Evolutionary conservation across 75 land plant genomes (phyloP).

Genomic region (Adiantum capillusveneris): DNA sequence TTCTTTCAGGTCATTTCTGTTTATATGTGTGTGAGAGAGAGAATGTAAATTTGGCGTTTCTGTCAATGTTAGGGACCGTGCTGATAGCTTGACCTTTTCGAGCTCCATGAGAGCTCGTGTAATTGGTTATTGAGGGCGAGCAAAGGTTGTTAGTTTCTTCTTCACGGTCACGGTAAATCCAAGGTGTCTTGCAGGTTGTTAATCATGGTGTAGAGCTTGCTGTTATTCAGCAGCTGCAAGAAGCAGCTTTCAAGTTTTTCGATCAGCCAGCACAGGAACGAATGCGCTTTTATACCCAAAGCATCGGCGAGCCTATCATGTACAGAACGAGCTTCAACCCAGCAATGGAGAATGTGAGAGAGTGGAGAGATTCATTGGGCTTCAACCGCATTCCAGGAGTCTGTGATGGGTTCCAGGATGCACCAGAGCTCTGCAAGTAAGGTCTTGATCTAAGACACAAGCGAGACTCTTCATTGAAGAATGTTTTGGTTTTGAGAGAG

Average conservation of each 20-base stretch:
- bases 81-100: too few species aligned
- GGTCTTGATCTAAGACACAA: too few species aligned
- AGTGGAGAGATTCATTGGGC: not conserved
- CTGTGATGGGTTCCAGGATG: not conserved
- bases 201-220: not conserved
- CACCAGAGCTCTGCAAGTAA: not conserved
- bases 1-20: conserved; percentile 20
- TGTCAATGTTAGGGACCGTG: too few species aligned
- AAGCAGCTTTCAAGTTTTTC: not conserved
- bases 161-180: too few species aligned
- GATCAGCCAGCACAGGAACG: not conserved
- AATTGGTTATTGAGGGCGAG: too few species aligned
- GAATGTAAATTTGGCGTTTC: too few species aligned
- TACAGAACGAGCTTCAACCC: not conserved
- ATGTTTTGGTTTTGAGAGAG: too few species aligned
- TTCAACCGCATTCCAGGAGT: not conserved
- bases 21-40: not conserved
- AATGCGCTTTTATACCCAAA: not conserved
- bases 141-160: too few species aligned
- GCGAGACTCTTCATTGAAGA: too few species aligned
- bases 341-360: not conserved
- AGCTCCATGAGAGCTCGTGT: too few species aligned
- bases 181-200: not conserved
- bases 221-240: not conserved
- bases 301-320: not conserved